Base-by-base conservation (phyloP, 108 stramenopile species). In the Nitzschia palea region DNA sequence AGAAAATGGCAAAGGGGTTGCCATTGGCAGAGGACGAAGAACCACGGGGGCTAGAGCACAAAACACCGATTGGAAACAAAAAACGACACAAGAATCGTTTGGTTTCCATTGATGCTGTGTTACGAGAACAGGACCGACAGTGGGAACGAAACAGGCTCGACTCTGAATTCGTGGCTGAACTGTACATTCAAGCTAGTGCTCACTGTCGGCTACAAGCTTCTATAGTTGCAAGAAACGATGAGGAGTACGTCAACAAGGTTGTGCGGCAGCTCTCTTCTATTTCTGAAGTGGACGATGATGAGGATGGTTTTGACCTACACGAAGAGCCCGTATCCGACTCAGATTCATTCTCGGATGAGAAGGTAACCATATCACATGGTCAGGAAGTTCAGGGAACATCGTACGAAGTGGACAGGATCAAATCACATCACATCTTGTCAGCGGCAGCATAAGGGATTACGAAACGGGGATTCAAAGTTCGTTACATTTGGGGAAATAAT, bases 91-190 rank as follows among this genome's bases (percentile, higher is more conserved):
- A 48, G 26, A 64, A 64, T 30, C 17, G 63, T 9, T 29, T 64
- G 2, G 31, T 35, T 17, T 51, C 48, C 22, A 47, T 64, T 0
- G 63, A 64, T 14, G 22, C 50, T 30, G 63, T 64, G 2, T 47
- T 64, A 23, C 37, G 30, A 48, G 63, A 64, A 29, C 63, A 64
- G 27, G 63, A 64, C 20, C 63, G 63, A 23, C 63, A 64, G 28
- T 64, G 45, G 48, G 63, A 64, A n/a, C 14, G 63, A 32, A 64
- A 51, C 27, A 31, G 44, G 42, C 17, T 26, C 2, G 63, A 64
- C 22, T 23, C 63, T 10, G 50, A 51, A 5, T 64, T 51, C 47
- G 29, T 64, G 12, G 44, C 63, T 8, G 32, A 64, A 34, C 26
- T 64, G 32, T 64, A 64, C 63, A 64, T 51, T 34, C 63, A 64